phyloP scores from a whole-genome alignment of 805 yeast species.

The Candida ficus region DNA sequence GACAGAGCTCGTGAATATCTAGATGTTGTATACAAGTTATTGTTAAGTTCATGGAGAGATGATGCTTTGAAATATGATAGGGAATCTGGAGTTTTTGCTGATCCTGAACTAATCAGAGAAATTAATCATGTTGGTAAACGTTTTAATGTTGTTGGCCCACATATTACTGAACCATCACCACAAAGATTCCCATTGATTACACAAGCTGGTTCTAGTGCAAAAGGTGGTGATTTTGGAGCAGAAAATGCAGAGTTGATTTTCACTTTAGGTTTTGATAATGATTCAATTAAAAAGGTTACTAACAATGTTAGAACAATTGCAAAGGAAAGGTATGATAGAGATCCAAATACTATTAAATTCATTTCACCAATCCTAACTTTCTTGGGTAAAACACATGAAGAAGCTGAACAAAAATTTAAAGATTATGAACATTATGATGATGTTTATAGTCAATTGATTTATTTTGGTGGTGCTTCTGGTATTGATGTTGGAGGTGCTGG shows the following conservation, averaged over 20 bases:
- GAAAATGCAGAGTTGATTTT: constrained; percentile 38
- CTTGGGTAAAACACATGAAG: constrained; percentile 35
- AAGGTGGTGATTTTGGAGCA: constrained; percentile 39
- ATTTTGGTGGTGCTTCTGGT: constrained; percentile 42
- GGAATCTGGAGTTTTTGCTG: constrained; percentile 26
- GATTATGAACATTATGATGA: constrained; percentile 30
- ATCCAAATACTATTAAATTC: constrained; percentile 35
- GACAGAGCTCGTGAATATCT: constrained; percentile 36
- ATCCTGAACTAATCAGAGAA: constrained; percentile 36
- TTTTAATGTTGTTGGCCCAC: constrained; percentile 35
- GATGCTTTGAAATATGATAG: constrained; percentile 28
- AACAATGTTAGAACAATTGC: constrained; percentile 27
- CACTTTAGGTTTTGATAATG: neutral
- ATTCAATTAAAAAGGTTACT: too few relatives aligned
- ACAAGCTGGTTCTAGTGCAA: constrained; percentile 40
- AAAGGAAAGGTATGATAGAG: constrained; percentile 29
- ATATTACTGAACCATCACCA: constrained; percentile 38
- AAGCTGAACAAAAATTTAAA: constrained; percentile 32
- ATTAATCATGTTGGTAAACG: constrained; percentile 37
- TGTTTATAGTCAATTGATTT: constrained; percentile 35
- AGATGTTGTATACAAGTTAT: constrained; percentile 34
- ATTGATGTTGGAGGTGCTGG: constrained; percentile 37
- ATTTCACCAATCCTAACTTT: constrained; percentile 31
- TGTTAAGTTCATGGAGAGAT: constrained; percentile 38
- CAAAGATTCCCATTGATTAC: constrained; percentile 40